Evolutionary conservation across 495 filamentous ascomycete species (phyloP).

Genomic region (Hapsidospora chrysogenum): DNA sequence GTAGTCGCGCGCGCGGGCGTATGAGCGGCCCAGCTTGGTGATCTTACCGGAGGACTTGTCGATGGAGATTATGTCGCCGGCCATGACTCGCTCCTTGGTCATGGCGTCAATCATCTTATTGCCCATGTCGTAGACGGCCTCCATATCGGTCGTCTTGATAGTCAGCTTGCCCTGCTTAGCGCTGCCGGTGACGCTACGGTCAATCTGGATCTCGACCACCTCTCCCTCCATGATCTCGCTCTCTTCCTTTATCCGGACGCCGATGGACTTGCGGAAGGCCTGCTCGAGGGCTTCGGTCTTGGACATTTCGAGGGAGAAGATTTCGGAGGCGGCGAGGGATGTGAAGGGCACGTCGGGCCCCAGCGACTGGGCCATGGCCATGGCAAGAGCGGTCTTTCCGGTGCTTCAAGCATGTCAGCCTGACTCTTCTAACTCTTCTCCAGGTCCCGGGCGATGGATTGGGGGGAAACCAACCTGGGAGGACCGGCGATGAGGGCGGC

Average conservation of each 20-base stretch:
- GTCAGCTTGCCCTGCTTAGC: slow-evolving; percentile 98
- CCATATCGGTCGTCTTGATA: slow-evolving; percentile 99
- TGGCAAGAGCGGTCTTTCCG: slow-evolving; percentile 95
- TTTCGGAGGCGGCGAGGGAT: slow-evolving; percentile 85
- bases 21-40: slow-evolving; percentile 86
- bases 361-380: slow-evolving; percentile 95
- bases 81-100: slow-evolving; percentile 97
- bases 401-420: slow-evolving; percentile 36
- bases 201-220: slow-evolving; percentile 98
- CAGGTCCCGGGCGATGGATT: too few species aligned
- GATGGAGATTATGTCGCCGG: slow-evolving; percentile 93
- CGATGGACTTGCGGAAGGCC: slow-evolving; percentile 93
- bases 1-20: slow-evolving; percentile 88
- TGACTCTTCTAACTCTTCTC: too few species aligned
- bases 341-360: slow-evolving; percentile 92
- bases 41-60: slow-evolving; percentile 97
- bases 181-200: slow-evolving; percentile 87
- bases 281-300: slow-evolving; percentile 97
- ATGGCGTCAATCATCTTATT: slow-evolving; percentile 99
- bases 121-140: slow-evolving; percentile 98
- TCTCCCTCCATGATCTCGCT: slow-evolving; percentile 98
- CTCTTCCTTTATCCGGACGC: slow-evolving; percentile 92
- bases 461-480: slow-evolving; percentile 50
- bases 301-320: slow-evolving; percentile 97
- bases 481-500: slow-evolving; percentile 92